Evolutionary conservation across 768 basidiomycete genomes (phyloP), one percentile per base, ranked within the genome.

Genomic region (Nidula microcarpa): DNA sequence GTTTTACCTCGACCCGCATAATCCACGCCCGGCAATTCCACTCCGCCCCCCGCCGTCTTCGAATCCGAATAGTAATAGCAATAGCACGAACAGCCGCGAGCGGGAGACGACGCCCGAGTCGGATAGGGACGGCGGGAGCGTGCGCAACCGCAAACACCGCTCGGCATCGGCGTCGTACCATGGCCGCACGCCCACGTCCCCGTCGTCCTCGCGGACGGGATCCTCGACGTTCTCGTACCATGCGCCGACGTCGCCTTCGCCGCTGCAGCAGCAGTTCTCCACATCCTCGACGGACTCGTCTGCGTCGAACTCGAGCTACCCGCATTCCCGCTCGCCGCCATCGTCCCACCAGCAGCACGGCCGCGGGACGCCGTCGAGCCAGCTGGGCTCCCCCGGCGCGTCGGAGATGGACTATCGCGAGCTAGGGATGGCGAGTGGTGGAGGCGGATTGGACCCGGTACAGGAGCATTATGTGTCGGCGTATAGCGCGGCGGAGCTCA

Each of bases 1-100:
- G 6, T 87, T 93, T 63, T 89, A 92, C 62, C 81, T 91, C 35
- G 86, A 91, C 68, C 87, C 89, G 1, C 86, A 90, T 62, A 83
- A 94, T 60, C 76, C 91, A 0, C 82, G 93, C 6, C 80, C 90
- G 0, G 78, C 92, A 0, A 72, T 96, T 2, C 86, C 90, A 0
- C 74, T 94, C 1, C 80, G 87, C 4, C 76, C 77, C 1, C 59
- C 66, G 4, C 65, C 63, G 0, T 41, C 57, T 10, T 30, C 23
- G 4, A 46, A 23, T 7, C 14, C 14, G 23, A n/a, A 46, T 30
- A 41, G 16, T 41, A 41, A 41, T 3, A 30, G 23, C 4, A 30
- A 30, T 30, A 30, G 23, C 23, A 52, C 6, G 16, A 41, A 36
- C 14, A 14, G 18, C 33, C 52, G 53, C 23, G 34, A 56, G 17